phyloP scores from a whole-genome alignment of 345 rosid genomes.

The Raphanus sativus region DNA sequence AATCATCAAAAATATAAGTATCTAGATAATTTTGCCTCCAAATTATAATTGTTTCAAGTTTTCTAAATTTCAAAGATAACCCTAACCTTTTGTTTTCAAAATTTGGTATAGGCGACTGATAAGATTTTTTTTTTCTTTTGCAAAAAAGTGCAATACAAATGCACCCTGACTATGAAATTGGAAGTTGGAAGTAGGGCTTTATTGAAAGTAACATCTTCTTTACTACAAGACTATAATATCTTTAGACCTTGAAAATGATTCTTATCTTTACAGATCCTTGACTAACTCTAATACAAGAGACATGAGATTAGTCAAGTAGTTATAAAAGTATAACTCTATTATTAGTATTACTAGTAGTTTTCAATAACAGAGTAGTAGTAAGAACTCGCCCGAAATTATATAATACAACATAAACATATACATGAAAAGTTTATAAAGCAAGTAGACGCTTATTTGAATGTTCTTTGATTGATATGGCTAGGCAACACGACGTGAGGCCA shows the following conservation, averaged over 20 bases:
- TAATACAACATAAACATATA: neutral
- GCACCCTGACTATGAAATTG: neutral
- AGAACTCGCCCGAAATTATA: neutral
- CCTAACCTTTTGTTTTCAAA: neutral
- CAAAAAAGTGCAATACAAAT: neutral
- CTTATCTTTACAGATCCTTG: constrained; percentile 13
- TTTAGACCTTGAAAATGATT: neutral
- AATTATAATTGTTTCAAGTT: neutral
- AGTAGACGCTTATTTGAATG: constrained; percentile 25
- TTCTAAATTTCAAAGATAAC: neutral
- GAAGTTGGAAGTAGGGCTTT: constrained; percentile 7
- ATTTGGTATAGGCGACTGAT: neutral
- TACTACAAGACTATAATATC: constrained; percentile 2
- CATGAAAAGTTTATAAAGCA: constrained; percentile 18
- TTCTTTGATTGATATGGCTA: constrained; percentile 43
- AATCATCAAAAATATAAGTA: neutral
- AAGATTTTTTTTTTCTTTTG: neutral
- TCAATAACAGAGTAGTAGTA: constrained; percentile 15
- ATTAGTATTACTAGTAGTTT: constrained; percentile 14
- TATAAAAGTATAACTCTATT: constrained; percentile 8
- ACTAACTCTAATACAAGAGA: neutral
- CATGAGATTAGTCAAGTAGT: constrained; percentile 22
- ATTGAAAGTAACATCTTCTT: neutral
- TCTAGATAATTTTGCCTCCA: neutral
- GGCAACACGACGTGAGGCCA: constrained; percentile 39